Percentiles rank a stretch among this genome's conserved stretches.
Conservation (phyloP, 2,329 filamentous ascomycete genomes). For the Colletotrichum tofieldiae region DNA sequence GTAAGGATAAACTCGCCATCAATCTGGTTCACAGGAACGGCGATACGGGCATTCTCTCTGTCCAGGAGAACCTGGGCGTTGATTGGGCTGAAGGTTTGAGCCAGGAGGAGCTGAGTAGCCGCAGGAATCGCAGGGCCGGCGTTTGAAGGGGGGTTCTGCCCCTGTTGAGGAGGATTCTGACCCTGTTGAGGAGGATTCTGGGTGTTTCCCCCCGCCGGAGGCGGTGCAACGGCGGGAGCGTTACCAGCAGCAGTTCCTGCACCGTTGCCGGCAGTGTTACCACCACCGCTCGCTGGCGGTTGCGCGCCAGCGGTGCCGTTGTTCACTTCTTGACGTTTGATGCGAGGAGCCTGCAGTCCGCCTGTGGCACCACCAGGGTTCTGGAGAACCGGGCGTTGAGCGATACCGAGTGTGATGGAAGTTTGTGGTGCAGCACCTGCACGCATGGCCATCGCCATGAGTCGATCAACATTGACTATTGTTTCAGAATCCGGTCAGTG, state of each 20-base stretch:
- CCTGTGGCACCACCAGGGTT: constrained; percentile 45
- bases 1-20: constrained; percentile 46
- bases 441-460: constrained; percentile 45
- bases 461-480: constrained; percentile 45
- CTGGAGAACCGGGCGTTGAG: constrained; percentile 45
- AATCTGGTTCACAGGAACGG: constrained; percentile 44
- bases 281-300: background rate
- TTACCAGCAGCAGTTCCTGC: constrained; percentile 9
- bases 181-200: background rate
- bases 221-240: constrained; percentile 9
- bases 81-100: constrained; percentile 45
- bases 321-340: constrained; percentile 36
- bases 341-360: constrained; percentile 25
- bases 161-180: background rate
- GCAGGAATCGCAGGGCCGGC: constrained; percentile 37
- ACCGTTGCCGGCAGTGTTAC: constrained; percentile 16
- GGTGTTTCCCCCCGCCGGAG: constrained; percentile 16
- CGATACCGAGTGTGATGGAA: constrained; percentile 43
- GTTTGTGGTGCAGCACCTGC: constrained; percentile 44
- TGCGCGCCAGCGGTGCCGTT: constrained; percentile 25
- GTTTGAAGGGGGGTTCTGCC: constrained; percentile 8
- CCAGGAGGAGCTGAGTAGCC: constrained; percentile 44
- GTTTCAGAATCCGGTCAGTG: constrained; percentile 38
- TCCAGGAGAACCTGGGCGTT: constrained; percentile 43
- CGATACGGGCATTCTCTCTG: constrained; percentile 44